Base-by-base conservation (phyloP, 2,329 filamentous ascomycete genomes). In the Nemania sp. region DNA sequence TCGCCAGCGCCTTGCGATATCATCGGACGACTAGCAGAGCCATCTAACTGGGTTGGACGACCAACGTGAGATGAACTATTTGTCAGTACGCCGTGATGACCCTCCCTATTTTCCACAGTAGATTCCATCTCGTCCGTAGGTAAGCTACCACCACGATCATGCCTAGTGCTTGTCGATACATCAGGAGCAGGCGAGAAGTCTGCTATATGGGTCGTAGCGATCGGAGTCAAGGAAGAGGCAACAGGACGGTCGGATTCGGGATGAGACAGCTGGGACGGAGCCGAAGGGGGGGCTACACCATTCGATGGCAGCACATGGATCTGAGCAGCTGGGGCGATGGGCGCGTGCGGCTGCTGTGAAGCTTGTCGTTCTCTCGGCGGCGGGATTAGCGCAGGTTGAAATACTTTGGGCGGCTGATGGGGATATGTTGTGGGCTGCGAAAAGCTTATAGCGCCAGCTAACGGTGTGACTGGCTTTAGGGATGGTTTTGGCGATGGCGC, bases 91-190 rank as follows among this genome's bases (percentile, higher is more conserved):
- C 25, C 29, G 21, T 54, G 37, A 10, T 56, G 45, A 32, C 12
- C 47, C 46, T 43, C 47, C 47, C 57, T 53, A 32, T 42, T 50
- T 11, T 53, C 18, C 40, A 51, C n/a, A 20, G n/a, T 40, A 12
- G 17, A 17, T 46, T 79, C 81, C 54, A 74, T 73, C 35, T 78
- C 77, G 68, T 87, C 80, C 15, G 79, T 73, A 66, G 84, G 85
- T 45, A 83, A 81, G 49, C 83, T 79, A 17, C 80, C 82, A 50
- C 92, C 89, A 56, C 89, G 84, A 56, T 90, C 89, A 1, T 89
- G 87, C 67, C 89, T 92, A 1, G 90, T 92, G 66, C 89, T 87
- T 1, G 89, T 86, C 1, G 90, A 92, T 6, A 81, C 83, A 64
- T 89, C 84, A 61, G 87, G 83, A 40, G 87, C 81, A 37, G 83